A percentile compares a stretch with the other conserved stretches of the same genome.
Conservation (phyloP, 2,329 filamentous ascomycete genomes). For the Colletotrichum sp. region DNA sequence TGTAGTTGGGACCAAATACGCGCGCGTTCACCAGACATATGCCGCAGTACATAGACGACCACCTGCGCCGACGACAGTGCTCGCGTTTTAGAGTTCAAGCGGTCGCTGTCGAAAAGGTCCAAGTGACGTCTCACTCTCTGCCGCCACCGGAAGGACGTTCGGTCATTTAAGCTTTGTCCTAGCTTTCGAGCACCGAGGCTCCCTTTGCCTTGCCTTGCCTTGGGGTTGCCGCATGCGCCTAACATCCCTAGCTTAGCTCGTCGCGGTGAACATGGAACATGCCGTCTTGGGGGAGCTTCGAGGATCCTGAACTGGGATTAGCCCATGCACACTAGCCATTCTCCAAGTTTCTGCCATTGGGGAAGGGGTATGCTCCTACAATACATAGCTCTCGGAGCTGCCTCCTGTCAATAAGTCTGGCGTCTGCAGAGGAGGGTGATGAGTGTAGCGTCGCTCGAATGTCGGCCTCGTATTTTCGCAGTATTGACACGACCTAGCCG, state of each 20-base stretch:
- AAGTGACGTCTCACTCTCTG: slow-evolving; percentile 6
- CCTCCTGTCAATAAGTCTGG: rapidly evolving
- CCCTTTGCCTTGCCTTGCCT: background rate
- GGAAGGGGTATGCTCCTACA: background rate
- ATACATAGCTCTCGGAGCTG: background rate
- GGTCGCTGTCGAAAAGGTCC: background rate
- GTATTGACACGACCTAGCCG: background rate
- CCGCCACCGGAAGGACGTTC: background rate
- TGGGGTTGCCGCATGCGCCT: background rate
- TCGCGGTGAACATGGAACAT: background rate
- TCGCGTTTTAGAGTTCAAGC: background rate
- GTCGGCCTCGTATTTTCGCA: background rate
- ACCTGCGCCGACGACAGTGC: background rate
- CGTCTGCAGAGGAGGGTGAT: background rate
- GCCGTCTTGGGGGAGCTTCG: background rate
- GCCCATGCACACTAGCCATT: background rate
- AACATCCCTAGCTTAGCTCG: background rate
- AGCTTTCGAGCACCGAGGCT: background rate
- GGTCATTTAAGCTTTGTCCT: background rate
- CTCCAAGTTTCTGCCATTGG: background rate
- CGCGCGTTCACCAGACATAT: background rate
- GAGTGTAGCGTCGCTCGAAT: background rate
- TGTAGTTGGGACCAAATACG: background rate
- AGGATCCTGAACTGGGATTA: background rate
- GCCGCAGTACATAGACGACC: background rate